Conservation (phyloP, 768 basidiomycete species). For the Cubamyces sp. region DNA sequence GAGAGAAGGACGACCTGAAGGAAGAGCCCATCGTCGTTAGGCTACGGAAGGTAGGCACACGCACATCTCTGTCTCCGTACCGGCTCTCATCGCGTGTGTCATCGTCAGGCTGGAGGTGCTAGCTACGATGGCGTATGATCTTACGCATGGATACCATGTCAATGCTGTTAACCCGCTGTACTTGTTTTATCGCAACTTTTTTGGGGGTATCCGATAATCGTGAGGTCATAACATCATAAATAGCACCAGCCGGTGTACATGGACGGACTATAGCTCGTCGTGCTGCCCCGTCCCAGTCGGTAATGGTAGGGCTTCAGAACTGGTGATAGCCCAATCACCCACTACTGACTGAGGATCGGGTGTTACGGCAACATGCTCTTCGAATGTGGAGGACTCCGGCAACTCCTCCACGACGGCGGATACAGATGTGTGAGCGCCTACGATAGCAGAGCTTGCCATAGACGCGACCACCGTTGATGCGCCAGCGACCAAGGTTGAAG, state of each 20-base stretch:
- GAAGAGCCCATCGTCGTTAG: constrained; percentile 84
- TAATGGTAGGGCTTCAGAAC: not conserved
- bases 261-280: constrained; percentile 11
- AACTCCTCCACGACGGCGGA: not conserved
- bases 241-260: not conserved
- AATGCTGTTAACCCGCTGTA: constrained; percentile 9
- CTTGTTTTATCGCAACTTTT: constrained; percentile 18
- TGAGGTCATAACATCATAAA: not conserved
- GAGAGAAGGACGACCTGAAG: constrained; percentile 80
- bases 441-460: constrained; percentile 3
- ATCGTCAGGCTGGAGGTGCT: constrained; percentile 78
- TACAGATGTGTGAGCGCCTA: not conserved
- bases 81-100: constrained; percentile 9
- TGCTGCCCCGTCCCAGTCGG: not conserved
- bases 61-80: constrained; percentile 14
- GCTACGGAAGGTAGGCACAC: constrained; percentile 69
- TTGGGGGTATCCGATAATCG: not conserved
- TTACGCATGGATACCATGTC: not conserved
- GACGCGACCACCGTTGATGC: constrained; percentile 11
- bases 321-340: not conserved
- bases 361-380: not conserved
- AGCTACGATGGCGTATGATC: constrained; percentile 83
- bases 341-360: not conserved
- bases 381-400: not conserved
- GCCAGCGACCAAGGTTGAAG: constrained; percentile 5